Evolutionary conservation across 106 monocot genomes (phyloP).

Genomic region (Platanthera zijinensis): DNA sequence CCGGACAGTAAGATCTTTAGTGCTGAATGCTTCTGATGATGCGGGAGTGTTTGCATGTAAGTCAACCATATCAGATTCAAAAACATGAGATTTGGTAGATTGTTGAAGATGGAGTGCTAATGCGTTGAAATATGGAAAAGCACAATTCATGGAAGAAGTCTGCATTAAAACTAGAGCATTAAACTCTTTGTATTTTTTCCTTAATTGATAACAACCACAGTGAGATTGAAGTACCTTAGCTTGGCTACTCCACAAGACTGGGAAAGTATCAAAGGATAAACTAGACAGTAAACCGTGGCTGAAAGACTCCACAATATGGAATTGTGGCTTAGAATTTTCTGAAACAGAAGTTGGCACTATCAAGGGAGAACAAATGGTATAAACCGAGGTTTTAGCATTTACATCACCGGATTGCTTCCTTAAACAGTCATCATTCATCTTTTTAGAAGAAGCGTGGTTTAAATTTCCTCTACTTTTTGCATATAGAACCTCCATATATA

Average conservation of each 20-base stretch:
- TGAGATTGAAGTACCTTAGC: not conserved
- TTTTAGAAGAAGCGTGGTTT: not conserved
- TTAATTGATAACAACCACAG: not conserved
- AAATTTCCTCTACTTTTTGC: not conserved
- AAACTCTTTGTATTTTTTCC: not conserved
- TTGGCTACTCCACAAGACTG: not conserved
- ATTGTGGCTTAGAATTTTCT: slow-evolving; percentile 5
- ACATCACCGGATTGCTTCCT: not conserved
- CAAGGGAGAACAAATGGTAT: not conserved
- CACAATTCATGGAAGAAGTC: not conserved
- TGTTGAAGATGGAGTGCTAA: not conserved
- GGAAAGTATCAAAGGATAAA: slow-evolving; percentile 12
- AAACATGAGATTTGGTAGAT: not conserved
- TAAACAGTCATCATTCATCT: not conserved
- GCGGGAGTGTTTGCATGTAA: not conserved
- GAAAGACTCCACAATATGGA: slow-evolving; percentile 52
- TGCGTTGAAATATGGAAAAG: not conserved
- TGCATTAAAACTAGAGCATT: slow-evolving; percentile 4
- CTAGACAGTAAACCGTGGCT: slow-evolving; percentile 26
- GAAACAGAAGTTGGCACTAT: slow-evolving; percentile 5
- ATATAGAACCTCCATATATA: slow-evolving; percentile 43
- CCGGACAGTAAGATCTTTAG: slow-evolving; percentile 17
- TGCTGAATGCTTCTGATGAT: not conserved
- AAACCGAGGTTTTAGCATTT: not conserved
- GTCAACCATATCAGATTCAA: not conserved